Conservation (phyloP, 495 filamentous ascomycete species). For the Elasticomyces elasticus region DNA sequence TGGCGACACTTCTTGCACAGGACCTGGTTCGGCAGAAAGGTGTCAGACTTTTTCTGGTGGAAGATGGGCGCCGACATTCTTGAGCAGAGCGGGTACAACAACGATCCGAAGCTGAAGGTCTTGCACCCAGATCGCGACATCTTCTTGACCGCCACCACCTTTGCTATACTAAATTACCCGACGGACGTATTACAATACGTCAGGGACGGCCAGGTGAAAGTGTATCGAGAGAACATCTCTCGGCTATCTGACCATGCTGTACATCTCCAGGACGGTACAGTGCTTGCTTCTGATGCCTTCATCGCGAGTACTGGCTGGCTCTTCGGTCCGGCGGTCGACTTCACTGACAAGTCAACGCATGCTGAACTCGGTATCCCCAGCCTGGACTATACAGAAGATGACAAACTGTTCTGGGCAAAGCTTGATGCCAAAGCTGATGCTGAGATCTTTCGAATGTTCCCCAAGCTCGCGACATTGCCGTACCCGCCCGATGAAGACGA, state of each 20-base stretch:
- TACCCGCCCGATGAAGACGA: slow-evolving; percentile 28
- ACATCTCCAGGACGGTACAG: slow-evolving; percentile 46
- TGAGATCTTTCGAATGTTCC: slow-evolving; percentile 59
- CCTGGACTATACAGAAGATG: background rate
- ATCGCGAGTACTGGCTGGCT: slow-evolving; percentile 42
- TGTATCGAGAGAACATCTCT: slow-evolving; percentile 54
- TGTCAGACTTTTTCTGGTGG: slow-evolving; percentile 45
- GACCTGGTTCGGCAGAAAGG: slow-evolving; percentile 6
- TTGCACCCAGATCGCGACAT: slow-evolving; percentile 53
- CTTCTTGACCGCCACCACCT: slow-evolving; percentile 42
- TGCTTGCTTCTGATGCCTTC: slow-evolving; percentile 51
- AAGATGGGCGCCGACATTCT: slow-evolving; percentile 52
- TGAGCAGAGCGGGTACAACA: slow-evolving; percentile 46
- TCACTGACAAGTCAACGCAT: slow-evolving; percentile 40
- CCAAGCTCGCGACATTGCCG: slow-evolving; percentile 39
- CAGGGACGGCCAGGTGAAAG: slow-evolving; percentile 43
- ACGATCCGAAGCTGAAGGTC: slow-evolving; percentile 53
- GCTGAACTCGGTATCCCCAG: slow-evolving; percentile 20
- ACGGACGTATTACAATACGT: slow-evolving; percentile 11
- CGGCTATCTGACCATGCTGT: slow-evolving; percentile 41
- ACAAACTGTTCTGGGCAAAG: slow-evolving; percentile 9
- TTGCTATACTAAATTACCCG: slow-evolving; percentile 10
- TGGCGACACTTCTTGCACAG: background rate
- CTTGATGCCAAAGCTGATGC: slow-evolving; percentile 43
- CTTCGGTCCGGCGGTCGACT: slow-evolving; percentile 50